Base-by-base conservation (phyloP, 2,329 filamentous ascomycete species). In the Endoconidiophora polonica region DNA sequence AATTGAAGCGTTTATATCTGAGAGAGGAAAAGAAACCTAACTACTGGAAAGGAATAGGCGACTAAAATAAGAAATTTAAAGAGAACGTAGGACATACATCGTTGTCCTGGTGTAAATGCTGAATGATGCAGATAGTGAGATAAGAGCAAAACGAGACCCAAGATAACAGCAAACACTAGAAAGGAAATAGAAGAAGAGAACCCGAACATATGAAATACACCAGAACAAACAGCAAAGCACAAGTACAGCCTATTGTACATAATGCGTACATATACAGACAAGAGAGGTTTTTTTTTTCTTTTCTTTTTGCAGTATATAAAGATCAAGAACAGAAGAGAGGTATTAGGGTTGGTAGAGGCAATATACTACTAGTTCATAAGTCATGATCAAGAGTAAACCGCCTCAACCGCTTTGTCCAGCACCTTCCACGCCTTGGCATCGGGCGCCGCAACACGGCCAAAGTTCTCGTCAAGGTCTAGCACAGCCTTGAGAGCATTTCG, bases 401-500 rank as follows among this genome's bases (percentile, higher is more conserved):
- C 48, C 48, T 53, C 52, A 23, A 48, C 44, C 3, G 48, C 52
- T 40, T 53, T 53, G 41, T 74, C 74, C 57, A 78, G 57, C 20
- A 66, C 64, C 60, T 70, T 71, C 74, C 74, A 77, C 33, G 66
- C 63, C 58, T 70, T 63, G 55, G 70, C 66, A 57, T 69, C 67
- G 14, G 73, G 73, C 54, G 84, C 61, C 65, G 76, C 78, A 54
- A 83, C 68, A 57, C 79, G 77, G 54, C 90, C 90, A 70, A 96
- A 95, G 62, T 93, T 84, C 67, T 91, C 81, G 62, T 96, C 90
- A 54, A 96, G 70, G 64, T 96, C 90, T 45, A 95, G 76, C 58
- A 96, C 90, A 59, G 95, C 85, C 74, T 95, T 95, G 58, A 96
- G 72, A 9, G 90, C 90, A 63, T 95, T 96, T 54, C 87, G 74